phyloP scores from a whole-genome alignment of 495 filamentous ascomycete species.

The Astrothelium subdiscretum region DNA sequence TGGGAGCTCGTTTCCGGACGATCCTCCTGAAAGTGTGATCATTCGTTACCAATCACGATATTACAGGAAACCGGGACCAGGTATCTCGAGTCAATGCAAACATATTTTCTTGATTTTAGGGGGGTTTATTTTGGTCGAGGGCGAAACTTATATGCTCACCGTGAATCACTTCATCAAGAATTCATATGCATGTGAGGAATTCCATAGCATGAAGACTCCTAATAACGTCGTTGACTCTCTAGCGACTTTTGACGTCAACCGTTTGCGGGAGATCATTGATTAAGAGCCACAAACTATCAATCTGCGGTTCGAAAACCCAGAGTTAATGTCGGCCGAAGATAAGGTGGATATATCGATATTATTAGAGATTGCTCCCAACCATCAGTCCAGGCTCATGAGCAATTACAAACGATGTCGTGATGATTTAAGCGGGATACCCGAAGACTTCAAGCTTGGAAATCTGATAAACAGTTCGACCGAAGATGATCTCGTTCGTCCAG shows the following conservation, averaged over 20 bases:
- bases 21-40: not conserved
- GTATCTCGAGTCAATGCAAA: not conserved
- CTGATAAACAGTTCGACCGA: not conserved
- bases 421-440: not conserved
- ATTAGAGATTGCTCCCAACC: not conserved
- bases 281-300: not conserved
- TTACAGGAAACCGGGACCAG: not conserved
- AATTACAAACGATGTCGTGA: not conserved
- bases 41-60: not conserved
- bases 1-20: not conserved
- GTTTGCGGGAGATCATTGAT: not conserved
- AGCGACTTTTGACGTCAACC: not conserved
- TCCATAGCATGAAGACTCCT: not conserved
- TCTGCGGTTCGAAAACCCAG: not conserved
- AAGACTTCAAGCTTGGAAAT: not conserved
- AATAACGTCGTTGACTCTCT: not conserved
- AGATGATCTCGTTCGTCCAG: not conserved
- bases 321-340: not conserved
- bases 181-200: not conserved
- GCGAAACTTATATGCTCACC: not conserved
- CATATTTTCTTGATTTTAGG: not conserved
- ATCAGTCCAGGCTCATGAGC: not conserved
- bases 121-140: not conserved
- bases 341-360: not conserved
- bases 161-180: not conserved